These are phyloP conservation scores for Telopea speciosissima DNA, from an alignment of 177 flowering plant species.

Conservation along the genomic window DNA sequence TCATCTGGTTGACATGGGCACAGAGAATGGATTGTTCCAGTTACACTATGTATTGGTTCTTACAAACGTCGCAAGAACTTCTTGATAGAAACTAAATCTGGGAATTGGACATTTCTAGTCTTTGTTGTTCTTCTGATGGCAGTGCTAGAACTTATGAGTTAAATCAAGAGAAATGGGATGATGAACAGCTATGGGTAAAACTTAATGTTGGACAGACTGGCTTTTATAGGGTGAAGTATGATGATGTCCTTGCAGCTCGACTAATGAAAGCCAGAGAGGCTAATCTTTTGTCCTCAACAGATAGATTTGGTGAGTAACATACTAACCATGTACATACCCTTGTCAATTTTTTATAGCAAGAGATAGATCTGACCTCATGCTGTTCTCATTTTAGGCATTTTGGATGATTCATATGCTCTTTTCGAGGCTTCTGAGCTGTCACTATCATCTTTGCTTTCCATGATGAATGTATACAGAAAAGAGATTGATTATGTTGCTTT, in stretches of 20 bases:
- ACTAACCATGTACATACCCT: not conserved
- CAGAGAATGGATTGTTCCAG: not conserved
- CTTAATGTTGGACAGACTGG: not conserved
- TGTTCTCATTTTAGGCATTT: not conserved
- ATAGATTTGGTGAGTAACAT: not conserved
- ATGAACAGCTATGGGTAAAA: not conserved
- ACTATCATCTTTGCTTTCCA: not conserved
- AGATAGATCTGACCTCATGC: not conserved
- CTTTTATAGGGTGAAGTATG: not conserved
- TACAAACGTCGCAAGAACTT: not conserved
- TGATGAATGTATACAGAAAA: not conserved
- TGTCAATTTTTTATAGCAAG: not conserved
- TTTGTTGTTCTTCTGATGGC: not conserved
- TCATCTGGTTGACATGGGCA: not conserved
- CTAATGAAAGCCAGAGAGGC: not conserved
- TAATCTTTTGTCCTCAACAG: not conserved
- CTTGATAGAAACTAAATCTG: not conserved
- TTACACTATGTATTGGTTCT: not conserved
- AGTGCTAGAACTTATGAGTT: not conserved
- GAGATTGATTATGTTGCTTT: not conserved
- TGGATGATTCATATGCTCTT: not conserved
- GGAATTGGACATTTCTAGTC: not conserved
- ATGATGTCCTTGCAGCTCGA: not conserved
- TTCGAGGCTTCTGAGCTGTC: not conserved
- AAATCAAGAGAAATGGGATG: not conserved